Evolutionary conservation across 257 asterid genomes (phyloP), one percentile per base, ranked within the genome.

Genomic region (Jasminum sambac): DNA sequence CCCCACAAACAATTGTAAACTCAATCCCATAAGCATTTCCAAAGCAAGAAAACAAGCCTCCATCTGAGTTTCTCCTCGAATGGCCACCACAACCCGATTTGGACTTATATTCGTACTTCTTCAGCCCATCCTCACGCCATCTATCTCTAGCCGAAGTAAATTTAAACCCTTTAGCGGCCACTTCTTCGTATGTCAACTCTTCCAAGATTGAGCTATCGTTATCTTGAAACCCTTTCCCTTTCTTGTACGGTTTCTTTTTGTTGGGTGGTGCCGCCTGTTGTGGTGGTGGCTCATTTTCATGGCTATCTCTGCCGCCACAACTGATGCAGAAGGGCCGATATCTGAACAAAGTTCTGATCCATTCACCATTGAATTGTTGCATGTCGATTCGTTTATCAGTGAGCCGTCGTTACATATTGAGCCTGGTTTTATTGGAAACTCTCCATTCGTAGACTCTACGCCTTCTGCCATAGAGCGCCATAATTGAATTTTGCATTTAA

Each of bases 251-350:
- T 40, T 65, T 72, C 59, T 14, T 65, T 60, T 63, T 14, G 7
- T 62, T 30, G 0, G 60, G 6, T 39, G 26, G 25, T 19, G 16
- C 59, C 6, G 37, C 67, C 0, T 58, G 68, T 8, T 37, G 66
- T 5, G 14, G 34, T 0, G 63, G 72, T 26, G 74, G 78, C 8
- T 74, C 83, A 40, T 25, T 39, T 82, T 81, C 72, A 38, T 63
- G n/a, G 90, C 89, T 21, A 89, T 55, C 21, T 89, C 94, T 0
- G 94, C 96, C 0, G 98, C 98, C 80, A 92, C 96, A 30, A 92
- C 74, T 0, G 98, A 90, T 3, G 96, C 96, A 0, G 98, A 92
- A 0, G 98, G 98, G 11, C 98, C 98, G 1, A 92, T 82, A n/a
- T 92, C 98, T 0, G 98, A 92, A 76, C 91, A 88, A 0, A 87